Conservation (phyloP, 2,329 filamentous ascomycete species). For the Teratosphaeria destructans region DNA sequence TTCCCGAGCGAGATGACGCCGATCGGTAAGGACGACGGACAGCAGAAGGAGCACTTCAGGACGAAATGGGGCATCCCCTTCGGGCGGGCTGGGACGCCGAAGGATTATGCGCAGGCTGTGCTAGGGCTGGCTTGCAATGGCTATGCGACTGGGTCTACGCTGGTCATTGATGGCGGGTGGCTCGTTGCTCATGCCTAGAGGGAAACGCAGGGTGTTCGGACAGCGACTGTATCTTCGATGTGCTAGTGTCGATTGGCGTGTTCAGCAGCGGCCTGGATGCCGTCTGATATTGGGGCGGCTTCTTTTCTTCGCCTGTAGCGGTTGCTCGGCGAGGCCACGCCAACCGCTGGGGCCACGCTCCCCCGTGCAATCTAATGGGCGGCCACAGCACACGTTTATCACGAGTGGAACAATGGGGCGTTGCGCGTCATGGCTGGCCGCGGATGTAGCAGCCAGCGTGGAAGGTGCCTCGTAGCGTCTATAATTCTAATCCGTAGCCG, state of each 20-base stretch:
- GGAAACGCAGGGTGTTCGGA: neutral
- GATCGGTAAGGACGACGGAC: constrained; percentile 36
- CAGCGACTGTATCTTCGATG: neutral
- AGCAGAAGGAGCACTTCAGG: constrained; percentile 38
- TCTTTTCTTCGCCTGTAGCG: neutral
- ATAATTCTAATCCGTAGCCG: neutral
- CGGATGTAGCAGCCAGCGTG: neutral
- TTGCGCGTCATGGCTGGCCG: neutral
- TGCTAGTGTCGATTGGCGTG: neutral
- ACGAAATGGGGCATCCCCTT: constrained; percentile 27
- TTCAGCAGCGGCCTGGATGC: neutral
- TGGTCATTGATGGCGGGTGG: constrained; percentile 55
- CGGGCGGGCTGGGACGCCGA: constrained; percentile 30
- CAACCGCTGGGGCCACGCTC: neutral
- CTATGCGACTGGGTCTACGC: constrained; percentile 53
- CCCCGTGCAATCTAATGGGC: no score
- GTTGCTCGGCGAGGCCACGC: neutral
- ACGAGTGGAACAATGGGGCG: neutral
- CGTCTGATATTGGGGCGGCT: neutral
- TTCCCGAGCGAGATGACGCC: constrained; percentile 51
- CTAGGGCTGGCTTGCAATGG: constrained; percentile 44
- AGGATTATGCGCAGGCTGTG: constrained; percentile 44
- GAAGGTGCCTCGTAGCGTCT: no score
- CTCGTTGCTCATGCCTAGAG: constrained; percentile 28
- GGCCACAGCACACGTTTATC: no score